Evolutionary conservation across 2,329 filamentous ascomycete species (phyloP), one percentile per base, ranked within the genome.

Genomic region (Coleophoma eucalyptorum): DNA sequence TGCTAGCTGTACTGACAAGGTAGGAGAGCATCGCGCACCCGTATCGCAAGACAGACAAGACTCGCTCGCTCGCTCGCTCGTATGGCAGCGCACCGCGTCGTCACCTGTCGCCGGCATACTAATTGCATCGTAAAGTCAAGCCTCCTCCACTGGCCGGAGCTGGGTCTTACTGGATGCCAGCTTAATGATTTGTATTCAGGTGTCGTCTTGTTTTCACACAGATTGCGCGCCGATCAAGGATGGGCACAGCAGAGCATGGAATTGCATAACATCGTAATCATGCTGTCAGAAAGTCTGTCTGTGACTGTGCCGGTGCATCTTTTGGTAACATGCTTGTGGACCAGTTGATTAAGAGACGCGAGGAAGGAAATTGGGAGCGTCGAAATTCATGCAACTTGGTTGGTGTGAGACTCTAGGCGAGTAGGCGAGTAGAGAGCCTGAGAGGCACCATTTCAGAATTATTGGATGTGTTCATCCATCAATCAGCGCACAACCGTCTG

Each of bases 401-500:
- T 26, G 26, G 26, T 6, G 26, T 26, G 26, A 26, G 26, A 26
- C 26, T 26, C 26, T 8, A 5, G 26, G 26, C 26, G 26, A 26
- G 26, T 26, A 26, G 26, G 26, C 26, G 26, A 26, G 26, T 26
- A 5, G 26, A 26, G 10, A 55, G 18, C 48, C 18, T 8, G 26
- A 26, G 10, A 55, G 18, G 50, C 18, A 49, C 21, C 18, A 38
- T 13, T 11, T 19, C 16, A 26, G 40, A 52, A 49, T 48, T 44
- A 58, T 58, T 58, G 54, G 53, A 51, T 46, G 35, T 26, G 26
- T 26, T 26, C 26, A 5, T 26, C 26, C 37, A n/a, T 40, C 15
- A 40, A 40, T n/a, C 37, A 26, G 26, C 26, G 26, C 26, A 26
- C 26, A 26, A 26, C 26, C 26, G 26, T 26, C 26, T 26, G 26